Evolutionary conservation across 768 basidiomycete species (phyloP).

Genomic region (Hydnum rufescens): DNA sequence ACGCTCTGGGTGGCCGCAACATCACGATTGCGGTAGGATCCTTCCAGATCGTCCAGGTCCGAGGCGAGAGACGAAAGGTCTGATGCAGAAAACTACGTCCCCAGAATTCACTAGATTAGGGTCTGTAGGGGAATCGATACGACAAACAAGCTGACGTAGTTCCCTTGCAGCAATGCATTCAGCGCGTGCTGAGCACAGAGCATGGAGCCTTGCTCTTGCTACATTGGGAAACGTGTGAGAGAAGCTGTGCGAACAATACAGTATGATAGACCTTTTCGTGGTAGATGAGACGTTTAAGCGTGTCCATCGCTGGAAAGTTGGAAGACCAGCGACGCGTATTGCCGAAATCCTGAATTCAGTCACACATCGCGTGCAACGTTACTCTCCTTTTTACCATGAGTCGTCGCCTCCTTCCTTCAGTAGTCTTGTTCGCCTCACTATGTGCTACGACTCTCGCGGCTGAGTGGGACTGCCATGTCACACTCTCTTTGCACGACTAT

Average conservation of each 20-base stretch:
- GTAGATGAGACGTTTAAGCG: slow-evolving; percentile 39
- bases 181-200: slow-evolving; percentile 78
- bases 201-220: slow-evolving; percentile 58
- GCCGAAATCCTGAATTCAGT: background rate
- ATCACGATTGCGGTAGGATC: slow-evolving; percentile 25
- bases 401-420: background rate
- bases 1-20: slow-evolving; percentile 27
- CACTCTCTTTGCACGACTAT: background rate
- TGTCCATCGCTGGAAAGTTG: slow-evolving; percentile 20
- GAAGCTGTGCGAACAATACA: background rate
- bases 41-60: slow-evolving; percentile 47
- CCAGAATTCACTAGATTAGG: slow-evolving; percentile 5
- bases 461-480: background rate
- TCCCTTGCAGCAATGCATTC: slow-evolving; percentile 41
- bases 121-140: background rate
- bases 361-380: background rate
- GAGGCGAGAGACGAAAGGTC: slow-evolving; percentile 59
- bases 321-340: background rate
- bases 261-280: slow-evolving; percentile 30
- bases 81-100: slow-evolving; percentile 47
- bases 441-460: background rate
- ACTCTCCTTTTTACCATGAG: background rate
- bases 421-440: background rate
- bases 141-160: slow-evolving; percentile 24
- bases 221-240: background rate